These are phyloP conservation scores for Candida nitratophila DNA, from an alignment of 805 yeast species.

Conservation along the genomic window DNA sequence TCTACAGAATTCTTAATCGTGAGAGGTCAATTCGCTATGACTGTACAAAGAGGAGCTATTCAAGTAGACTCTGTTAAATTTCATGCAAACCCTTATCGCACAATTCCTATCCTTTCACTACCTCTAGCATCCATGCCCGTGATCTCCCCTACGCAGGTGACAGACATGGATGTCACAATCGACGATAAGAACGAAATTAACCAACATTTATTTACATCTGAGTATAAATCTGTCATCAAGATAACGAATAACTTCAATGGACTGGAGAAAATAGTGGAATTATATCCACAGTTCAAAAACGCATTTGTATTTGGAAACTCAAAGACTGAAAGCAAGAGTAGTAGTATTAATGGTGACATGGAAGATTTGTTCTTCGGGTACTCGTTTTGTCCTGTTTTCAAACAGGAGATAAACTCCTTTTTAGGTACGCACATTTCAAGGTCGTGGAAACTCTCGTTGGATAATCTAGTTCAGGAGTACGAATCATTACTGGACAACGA, in stretches of 20 bases:
- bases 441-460: conserved; percentile 18
- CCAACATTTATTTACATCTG: conserved; percentile 30
- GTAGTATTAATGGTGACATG: conserved; percentile 1
- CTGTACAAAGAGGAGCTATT: conserved; percentile 41
- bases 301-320: conserved; percentile 21
- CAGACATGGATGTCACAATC: conserved; percentile 21
- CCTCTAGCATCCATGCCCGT: conserved; percentile 34
- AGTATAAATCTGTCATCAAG: conserved; percentile 36
- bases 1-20: conserved; percentile 34
- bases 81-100: conserved; percentile 17
- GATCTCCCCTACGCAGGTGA: conserved; percentile 34
- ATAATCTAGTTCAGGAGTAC: conserved; percentile 9
- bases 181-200: conserved; percentile 27
- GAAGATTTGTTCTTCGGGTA: conserved; percentile 23
- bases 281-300: conserved; percentile 39
- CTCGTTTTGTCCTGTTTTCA: conserved; percentile 32
- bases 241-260: conserved; percentile 34
- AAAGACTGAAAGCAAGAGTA: conserved; percentile 8
- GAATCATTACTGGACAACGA: conserved; percentile 4
- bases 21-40: conserved; percentile 39
- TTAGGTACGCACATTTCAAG: conserved; percentile 20
- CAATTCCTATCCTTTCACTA: conserved; percentile 24
- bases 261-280: conserved; percentile 33
- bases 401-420: conserved; percentile 18
- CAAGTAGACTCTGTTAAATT: conserved; percentile 32